phyloP scores from a whole-genome alignment of 2,329 filamentous ascomycete species.

The Fusarium sp. region DNA sequence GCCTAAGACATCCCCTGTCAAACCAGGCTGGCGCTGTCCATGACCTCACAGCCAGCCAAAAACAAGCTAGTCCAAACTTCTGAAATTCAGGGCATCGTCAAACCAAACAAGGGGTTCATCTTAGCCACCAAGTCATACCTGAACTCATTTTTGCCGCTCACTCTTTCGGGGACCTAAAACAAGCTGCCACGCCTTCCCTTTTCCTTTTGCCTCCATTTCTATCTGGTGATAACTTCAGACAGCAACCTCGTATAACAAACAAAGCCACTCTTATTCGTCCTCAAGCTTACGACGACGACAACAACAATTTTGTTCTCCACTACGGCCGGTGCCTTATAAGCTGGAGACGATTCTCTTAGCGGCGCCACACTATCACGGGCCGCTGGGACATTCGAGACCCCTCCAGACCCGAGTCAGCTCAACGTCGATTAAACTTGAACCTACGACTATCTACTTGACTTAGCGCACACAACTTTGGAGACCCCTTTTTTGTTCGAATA shows the following conservation, averaged over 20 bases:
- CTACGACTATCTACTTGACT: constrained; percentile 2
- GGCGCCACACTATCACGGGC: constrained; percentile 33
- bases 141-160: constrained; percentile 2
- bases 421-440: constrained; percentile 4
- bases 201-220: constrained; percentile 1
- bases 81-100: constrained; percentile 37
- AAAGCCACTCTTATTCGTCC: constrained; percentile 24
- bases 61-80: constrained; percentile 25
- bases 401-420: constrained; percentile 10
- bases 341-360: constrained; percentile 35
- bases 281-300: constrained; percentile 25
- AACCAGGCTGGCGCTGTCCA: constrained; percentile 8
- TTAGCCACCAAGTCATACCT: constrained; percentile 25
- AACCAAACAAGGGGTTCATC: constrained; percentile 17
- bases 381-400: constrained; percentile 29
- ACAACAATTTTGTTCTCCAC: constrained; percentile 28
- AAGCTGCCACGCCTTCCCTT: not conserved
- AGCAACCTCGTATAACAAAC: constrained; percentile 10
- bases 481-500: not conserved
- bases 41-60: constrained; percentile 40
- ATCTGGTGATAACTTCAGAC: constrained; percentile 25
- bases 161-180: constrained; percentile 17
- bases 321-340: constrained; percentile 33
- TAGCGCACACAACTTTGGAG: not conserved
- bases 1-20: constrained; percentile 4